Percentiles rank a stretch among this genome's conserved stretches.
These are phyloP conservation scores for Acanthamoeba castellanii DNA, from an alignment of 208 protist species.

Conservation along the genomic window DNA sequence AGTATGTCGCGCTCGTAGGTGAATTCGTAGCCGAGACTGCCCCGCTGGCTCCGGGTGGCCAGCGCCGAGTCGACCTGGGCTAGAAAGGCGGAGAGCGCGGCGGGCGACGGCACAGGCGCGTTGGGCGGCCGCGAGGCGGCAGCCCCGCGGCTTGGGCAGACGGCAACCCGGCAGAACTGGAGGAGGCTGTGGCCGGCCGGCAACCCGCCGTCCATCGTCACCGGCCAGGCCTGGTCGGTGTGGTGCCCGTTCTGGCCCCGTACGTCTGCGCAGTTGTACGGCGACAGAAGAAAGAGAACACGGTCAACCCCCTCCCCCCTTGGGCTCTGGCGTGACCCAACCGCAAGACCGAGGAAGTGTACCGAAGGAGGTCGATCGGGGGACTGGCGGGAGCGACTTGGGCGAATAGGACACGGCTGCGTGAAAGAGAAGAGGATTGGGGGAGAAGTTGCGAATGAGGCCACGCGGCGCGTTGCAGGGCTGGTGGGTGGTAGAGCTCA, in stretches of 20 bases:
- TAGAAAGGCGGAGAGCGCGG: background rate
- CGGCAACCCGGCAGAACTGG: background rate
- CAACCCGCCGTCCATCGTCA: background rate
- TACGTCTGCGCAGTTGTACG: too few species aligned
- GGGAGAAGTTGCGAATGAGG: background rate
- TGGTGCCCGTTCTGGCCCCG: too few species aligned
- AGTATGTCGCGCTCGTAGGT: conserved; percentile 51
- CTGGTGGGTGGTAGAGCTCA: too few species aligned
- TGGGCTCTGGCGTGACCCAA: too few species aligned
- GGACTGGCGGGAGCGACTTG: background rate
- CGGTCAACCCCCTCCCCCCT: too few species aligned
- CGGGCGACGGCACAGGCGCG: background rate
- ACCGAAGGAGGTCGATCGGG: background rate
- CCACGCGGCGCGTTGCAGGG: too few species aligned
- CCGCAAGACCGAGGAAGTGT: background rate
- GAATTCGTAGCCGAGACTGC: conserved; percentile 7
- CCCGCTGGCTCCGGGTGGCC: background rate
- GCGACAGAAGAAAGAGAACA: too few species aligned
- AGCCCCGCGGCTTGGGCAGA: background rate
- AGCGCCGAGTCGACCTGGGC: conserved; percentile 3
- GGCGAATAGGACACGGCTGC: background rate
- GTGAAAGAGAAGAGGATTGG: background rate
- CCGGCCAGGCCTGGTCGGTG: too few species aligned
- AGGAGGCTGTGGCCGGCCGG: background rate
- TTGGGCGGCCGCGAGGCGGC: background rate